Evolutionary conservation across 2,329 filamentous ascomycete genomes (phyloP), one percentile per base, ranked within the genome.

Genomic region (Trichoderma sp.): DNA sequence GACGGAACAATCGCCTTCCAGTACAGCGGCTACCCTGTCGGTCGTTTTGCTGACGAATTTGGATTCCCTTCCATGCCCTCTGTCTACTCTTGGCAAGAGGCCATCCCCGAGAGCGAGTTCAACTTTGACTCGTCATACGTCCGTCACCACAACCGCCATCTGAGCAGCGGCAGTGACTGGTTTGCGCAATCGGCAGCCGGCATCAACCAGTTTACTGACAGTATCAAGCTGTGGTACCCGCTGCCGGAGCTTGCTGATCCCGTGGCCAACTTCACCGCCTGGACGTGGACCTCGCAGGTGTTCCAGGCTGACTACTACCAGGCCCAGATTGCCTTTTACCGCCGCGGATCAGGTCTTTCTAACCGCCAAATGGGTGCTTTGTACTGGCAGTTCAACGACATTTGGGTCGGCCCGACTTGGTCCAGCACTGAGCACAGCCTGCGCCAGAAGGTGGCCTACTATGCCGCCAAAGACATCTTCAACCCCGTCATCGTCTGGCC

Each of bases 351-450:
- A 30, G 89, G 88, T 0, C 77, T 85, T 74, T 85, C 84, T 0
- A 85, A 91, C 72, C 82, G 88, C 0, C 88, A 90, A 74, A 82
- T 91, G 2, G 89, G 89, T 0, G 85, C 83, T 18, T 76, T 91
- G 6, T 91, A 90, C 77, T 91, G 89, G 89, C 89, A 91, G 75
- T 81, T 91, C 1, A 88, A 91, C 75, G 89, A 91, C 76, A 86
- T 89, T 72, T 90, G 88, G 88, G 87, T 89, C 73, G 88, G 88
- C 2, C 88, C 89, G 0, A 89, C 87, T 0, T 91, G 89, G 89
- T 87, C 88, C 0, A 86, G 87, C 0, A 87, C 90, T 43, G 89
- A 91, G 76, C 89, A 90, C 73, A 86, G 87, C 64, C 88, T 88
- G 0, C 81, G 89, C 2, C 90, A 88, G 87, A 91, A 91, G 77